A percentile compares a stretch with the other conserved stretches of the same genome.
These are phyloP conservation scores for Setaria italica DNA, from an alignment of 202 grass and related monocot species.

Conservation along the genomic window DNA sequence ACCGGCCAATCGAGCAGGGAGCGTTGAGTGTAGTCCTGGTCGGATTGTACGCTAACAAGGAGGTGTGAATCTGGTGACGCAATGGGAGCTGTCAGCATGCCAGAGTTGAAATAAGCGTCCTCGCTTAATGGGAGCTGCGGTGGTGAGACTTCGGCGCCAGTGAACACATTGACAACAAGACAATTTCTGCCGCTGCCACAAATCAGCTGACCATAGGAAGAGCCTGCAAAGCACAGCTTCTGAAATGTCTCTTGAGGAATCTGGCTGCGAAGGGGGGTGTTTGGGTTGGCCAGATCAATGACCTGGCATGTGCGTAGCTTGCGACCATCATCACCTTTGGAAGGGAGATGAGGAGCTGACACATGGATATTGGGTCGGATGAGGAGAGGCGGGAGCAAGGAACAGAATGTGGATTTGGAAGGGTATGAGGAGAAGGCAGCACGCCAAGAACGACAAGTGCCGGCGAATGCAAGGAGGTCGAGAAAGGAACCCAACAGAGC, in stretches of 20 bases:
- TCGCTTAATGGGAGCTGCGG: slow-evolving; percentile 35
- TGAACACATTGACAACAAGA: slow-evolving; percentile 54
- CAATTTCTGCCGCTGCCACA: slow-evolving; percentile 3
- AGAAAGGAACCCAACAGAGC: slow-evolving; percentile 10
- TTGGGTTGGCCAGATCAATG: slow-evolving; percentile 35
- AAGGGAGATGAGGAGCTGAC: slow-evolving; percentile 1
- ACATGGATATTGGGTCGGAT: slow-evolving; percentile 5
- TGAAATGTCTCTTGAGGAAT: slow-evolving; percentile 37
- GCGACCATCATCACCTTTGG: not conserved
- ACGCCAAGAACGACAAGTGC: slow-evolving; percentile 62
- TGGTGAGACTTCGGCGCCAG: slow-evolving; percentile 45
- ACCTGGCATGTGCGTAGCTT: slow-evolving; percentile 37
- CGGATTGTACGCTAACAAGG: slow-evolving; percentile 11
- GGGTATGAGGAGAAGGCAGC: slow-evolving; percentile 16
- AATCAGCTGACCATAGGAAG: slow-evolving; percentile 63
- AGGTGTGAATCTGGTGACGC: slow-evolving; percentile 53
- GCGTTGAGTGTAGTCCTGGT: not conserved
- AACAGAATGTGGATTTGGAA: slow-evolving; percentile 24
- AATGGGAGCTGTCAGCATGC: slow-evolving; percentile 47
- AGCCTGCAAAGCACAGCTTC: slow-evolving; percentile 41
- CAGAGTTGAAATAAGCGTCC: slow-evolving; percentile 5
- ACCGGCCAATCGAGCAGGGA: slow-evolving; percentile 50
- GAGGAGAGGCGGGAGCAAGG: slow-evolving; percentile 50
- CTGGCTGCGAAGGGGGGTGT: not conserved
- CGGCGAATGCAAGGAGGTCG: slow-evolving; percentile 50